Percentiles rank a stretch among this genome's conserved stretches.
Conservation (phyloP, 495 filamentous ascomycete species). For the Aspergillus sclerotiicarbonarius region DNA sequence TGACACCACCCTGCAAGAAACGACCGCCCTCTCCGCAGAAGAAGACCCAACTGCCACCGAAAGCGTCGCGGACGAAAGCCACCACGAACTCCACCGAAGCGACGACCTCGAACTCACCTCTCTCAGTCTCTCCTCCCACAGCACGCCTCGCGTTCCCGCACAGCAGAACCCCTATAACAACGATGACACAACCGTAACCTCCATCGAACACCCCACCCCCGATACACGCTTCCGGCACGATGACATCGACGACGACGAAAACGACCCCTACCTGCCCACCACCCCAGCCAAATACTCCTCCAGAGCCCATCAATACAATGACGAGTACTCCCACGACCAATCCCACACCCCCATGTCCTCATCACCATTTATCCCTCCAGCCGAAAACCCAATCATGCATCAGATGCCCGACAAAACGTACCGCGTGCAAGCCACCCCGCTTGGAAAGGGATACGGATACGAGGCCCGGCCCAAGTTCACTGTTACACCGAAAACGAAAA, state of each 20-base stretch:
- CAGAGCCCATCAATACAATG: neutral
- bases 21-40: slow-evolving; percentile 48
- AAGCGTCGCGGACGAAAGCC: slow-evolving; percentile 4
- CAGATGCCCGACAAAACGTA: slow-evolving; percentile 90
- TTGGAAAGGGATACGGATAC: slow-evolving; percentile 48
- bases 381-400: slow-evolving; percentile 74
- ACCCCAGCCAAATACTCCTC: slow-evolving; percentile 32
- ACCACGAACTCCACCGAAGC: slow-evolving; percentile 3
- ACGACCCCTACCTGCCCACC: slow-evolving; percentile 44
- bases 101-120: slow-evolving; percentile 47
- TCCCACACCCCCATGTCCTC: slow-evolving; percentile 40
- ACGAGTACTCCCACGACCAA: slow-evolving; percentile 23
- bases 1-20: slow-evolving; percentile 46
- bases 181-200: slow-evolving; percentile 59
- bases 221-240: slow-evolving; percentile 31
- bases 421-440: slow-evolving; percentile 86
- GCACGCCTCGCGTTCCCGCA: slow-evolving; percentile 49
- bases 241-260: slow-evolving; percentile 30
- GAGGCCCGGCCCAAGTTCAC: slow-evolving; percentile 37
- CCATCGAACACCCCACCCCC: slow-evolving; percentile 52
- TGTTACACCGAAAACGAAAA: slow-evolving; percentile 32
- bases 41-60: slow-evolving; percentile 21
- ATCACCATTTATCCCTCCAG: slow-evolving; percentile 49
- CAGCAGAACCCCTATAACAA: slow-evolving; percentile 38
- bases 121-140: slow-evolving; percentile 55